Base-by-base conservation (phyloP, 192 early-diverging fungal genomes). In the Backusella mclennaniae region DNA sequence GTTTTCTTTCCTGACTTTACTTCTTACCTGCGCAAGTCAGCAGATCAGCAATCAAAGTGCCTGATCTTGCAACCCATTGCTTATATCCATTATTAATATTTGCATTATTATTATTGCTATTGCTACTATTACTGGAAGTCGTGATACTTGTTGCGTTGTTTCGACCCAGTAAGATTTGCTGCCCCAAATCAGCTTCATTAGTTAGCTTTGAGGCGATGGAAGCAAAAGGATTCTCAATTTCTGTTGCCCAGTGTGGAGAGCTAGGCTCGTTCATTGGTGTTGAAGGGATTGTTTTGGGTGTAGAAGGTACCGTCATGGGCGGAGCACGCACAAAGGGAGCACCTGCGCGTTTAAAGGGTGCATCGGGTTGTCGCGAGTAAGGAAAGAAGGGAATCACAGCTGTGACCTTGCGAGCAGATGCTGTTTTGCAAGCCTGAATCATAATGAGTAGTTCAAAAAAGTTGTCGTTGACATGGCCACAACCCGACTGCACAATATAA, bases 371-470 rank as follows among this genome's bases (percentile, higher is more conserved):
- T 71, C 97, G 86, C 39, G 97, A 94, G 84, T 99, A 99, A 0
- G 96, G 96, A 85, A 98, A 99, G 79, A 95, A 95, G 6, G 96
- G 97, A 49, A 97, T 93, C 31, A 99, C 96, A 6, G 95, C 96
- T 0, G 93, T 98, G 79, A 98, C 92, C 77, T 92, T 89, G 69
- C 87, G 86, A 35, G 96, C 96, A 29, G 93, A 95, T 71, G 96
- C 97, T 35, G 94, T 97, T 79, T 95, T 94, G 87, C 97, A 99
- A 29, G 97, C 96, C 80, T 92, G 90, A 79, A 99, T 94, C 91
- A 99, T 96, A 81, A 99, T 96, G 53, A 98, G 88, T 66, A 99
- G 89, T 80, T 99, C 97, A 87, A 97, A 96, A 63, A 99, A 85
- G 84, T 97, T 92, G 87, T 99, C 96, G 81, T 97, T 97, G 79